Conservation (phyloP, 371 early-diverging fungal genomes). For the Cokeromyces recurvatus region DNA sequence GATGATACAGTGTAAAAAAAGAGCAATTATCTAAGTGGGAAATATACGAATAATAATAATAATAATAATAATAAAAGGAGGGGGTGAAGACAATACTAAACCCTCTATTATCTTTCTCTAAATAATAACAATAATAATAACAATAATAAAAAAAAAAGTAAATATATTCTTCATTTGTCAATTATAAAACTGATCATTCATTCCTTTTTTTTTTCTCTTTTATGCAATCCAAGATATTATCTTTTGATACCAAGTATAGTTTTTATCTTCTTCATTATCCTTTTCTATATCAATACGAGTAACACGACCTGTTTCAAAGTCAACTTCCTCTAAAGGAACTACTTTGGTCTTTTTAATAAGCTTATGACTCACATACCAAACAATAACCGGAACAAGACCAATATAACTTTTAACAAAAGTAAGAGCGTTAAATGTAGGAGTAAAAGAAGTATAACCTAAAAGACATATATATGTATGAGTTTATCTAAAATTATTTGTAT, state of each 20-base stretch:
- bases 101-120: too few relatives aligned
- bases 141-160: too few relatives aligned
- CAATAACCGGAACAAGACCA: constrained; percentile 38
- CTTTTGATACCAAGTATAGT: constrained; percentile 16
- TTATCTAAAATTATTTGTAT: neutral
- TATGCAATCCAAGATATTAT: constrained; percentile 16
- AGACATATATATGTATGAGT: neutral
- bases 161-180: too few relatives aligned
- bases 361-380: constrained; percentile 47
- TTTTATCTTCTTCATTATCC: constrained; percentile 22
- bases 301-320: constrained; percentile 29
- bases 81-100: too few relatives aligned
- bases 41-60: too few relatives aligned
- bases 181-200: too few relatives aligned
- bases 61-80: too few relatives aligned
- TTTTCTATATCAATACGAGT: constrained; percentile 28
- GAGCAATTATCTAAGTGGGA: too few relatives aligned
- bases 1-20: constrained; percentile 22
- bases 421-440: constrained; percentile 21
- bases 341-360: constrained; percentile 44
- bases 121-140: too few relatives aligned
- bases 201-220: too few relatives aligned
- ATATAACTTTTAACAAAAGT: constrained; percentile 33
- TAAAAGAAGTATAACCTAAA: constrained; percentile 24
- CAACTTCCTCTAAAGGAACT: constrained; percentile 49